Conservation (phyloP, 805 yeast species). For the Torulaspora franciscae region DNA sequence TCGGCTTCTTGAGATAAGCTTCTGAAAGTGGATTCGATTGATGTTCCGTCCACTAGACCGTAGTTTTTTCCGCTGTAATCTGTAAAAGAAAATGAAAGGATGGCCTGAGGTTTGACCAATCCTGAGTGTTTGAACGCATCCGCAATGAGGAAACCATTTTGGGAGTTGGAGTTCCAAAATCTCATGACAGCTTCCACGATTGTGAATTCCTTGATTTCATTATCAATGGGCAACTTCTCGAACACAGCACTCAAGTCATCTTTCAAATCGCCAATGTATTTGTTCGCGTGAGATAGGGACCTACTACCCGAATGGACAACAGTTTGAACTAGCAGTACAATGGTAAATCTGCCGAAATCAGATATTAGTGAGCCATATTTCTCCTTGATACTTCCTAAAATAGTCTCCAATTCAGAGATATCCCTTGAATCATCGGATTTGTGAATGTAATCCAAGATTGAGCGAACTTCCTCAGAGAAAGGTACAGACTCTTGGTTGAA, state of each 20-base stretch:
- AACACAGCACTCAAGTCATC: slow-evolving; percentile 37
- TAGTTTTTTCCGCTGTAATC: slow-evolving; percentile 31
- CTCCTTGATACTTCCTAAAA: slow-evolving; percentile 32
- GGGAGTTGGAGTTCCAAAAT: slow-evolving; percentile 62
- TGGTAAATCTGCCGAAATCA: slow-evolving; percentile 42
- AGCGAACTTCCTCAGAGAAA: slow-evolving; percentile 35
- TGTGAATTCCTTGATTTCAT: slow-evolving; percentile 37
- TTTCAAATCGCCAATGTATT: slow-evolving; percentile 43
- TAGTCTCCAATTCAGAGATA: slow-evolving; percentile 29
- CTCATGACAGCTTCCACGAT: slow-evolving; percentile 53
- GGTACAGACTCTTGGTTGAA: slow-evolving; percentile 40
- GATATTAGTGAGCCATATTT: slow-evolving; percentile 31
- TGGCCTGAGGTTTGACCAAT: slow-evolving; percentile 40
- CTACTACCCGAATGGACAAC: slow-evolving; percentile 81
- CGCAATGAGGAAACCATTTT: slow-evolving; percentile 56
- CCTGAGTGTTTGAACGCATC: slow-evolving; percentile 47
- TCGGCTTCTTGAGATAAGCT: slow-evolving; percentile 32
- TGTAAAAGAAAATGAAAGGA: slow-evolving; percentile 42
- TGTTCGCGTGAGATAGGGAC: slow-evolving; percentile 72
- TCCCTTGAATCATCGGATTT: slow-evolving; percentile 32
- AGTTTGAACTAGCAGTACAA: slow-evolving; percentile 62
- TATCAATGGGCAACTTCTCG: slow-evolving; percentile 29
- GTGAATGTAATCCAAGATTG: slow-evolving; percentile 38
- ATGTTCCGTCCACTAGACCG: slow-evolving; percentile 43
- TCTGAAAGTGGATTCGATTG: slow-evolving; percentile 42